Percentiles rank a stretch among this genome's conserved stretches.
These are phyloP conservation scores for Picea abies DNA, from an alignment of 83 land plant genomes.

Conservation along the genomic window DNA sequence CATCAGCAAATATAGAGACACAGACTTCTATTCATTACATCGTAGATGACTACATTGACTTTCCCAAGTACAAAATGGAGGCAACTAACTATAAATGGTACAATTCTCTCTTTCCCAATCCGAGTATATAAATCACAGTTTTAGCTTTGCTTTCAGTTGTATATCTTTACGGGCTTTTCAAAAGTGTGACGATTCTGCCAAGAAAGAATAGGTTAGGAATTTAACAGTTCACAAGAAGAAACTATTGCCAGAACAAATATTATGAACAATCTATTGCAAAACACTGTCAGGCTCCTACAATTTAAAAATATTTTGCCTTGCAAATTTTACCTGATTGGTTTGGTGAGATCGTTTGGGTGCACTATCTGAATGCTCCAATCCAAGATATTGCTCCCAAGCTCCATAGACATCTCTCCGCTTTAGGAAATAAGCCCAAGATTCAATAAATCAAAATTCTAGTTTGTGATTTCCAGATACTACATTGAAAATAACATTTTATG, in stretches of 20 bases:
- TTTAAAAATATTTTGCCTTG: neutral
- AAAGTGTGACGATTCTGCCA: slow-evolving; percentile 85
- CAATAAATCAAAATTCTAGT: neutral
- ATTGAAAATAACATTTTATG: neutral
- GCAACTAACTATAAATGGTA: too few relatives aligned
- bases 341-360: slow-evolving; percentile 78
- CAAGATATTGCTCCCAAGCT: slow-evolving; percentile 98
- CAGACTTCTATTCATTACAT: too few relatives aligned
- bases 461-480: neutral
- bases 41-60: too few relatives aligned
- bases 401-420: slow-evolving; percentile 88
- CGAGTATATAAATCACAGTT: too few relatives aligned
- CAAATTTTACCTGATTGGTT: slow-evolving; percentile 67
- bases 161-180: slow-evolving; percentile 96
- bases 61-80: too few relatives aligned
- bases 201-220: neutral
- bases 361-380: slow-evolving; percentile 89
- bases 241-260: neutral
- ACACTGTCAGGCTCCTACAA: neutral
- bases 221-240: neutral
- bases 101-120: too few relatives aligned
- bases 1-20: too few relatives aligned
- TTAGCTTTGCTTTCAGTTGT: slow-evolving; percentile 45
- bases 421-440: neutral
- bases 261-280: neutral